These are phyloP conservation scores for Psidium guajava DNA, from an alignment of 345 rosid genomes.

Conservation along the genomic window DNA sequence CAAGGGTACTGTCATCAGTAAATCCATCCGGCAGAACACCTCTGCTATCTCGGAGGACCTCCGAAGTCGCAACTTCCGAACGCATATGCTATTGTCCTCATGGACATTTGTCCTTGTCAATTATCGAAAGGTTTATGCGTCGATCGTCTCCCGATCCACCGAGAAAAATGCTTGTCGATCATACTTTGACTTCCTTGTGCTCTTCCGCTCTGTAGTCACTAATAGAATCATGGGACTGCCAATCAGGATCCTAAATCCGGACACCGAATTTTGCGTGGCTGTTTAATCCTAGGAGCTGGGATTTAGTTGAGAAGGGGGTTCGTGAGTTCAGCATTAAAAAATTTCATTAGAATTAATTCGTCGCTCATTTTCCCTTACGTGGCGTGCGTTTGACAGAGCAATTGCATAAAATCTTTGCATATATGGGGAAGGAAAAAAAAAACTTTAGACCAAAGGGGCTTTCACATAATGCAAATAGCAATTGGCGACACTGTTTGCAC, in stretches of 20 bases:
- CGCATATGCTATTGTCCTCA: no score
- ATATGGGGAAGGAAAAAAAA: neutral
- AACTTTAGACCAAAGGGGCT: no score
- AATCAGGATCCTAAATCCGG: no score
- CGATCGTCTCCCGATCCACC: neutral
- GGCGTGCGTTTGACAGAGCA: neutral
- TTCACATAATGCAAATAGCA: neutral
- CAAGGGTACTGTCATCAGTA: neutral
- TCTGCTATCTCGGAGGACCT: accelerated
- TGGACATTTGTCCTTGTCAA: neutral
- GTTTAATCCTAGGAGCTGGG: neutral
- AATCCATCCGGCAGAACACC: neutral
- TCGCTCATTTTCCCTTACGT: no score
- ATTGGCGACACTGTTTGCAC: neutral
- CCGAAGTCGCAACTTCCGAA: neutral
- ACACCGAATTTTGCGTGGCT: neutral
- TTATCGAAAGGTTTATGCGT: neutral
- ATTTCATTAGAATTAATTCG: neutral
- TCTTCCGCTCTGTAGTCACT: neutral
- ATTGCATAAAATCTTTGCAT: neutral
- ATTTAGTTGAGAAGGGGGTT: neutral
- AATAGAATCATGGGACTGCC: neutral
- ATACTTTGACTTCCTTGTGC: neutral
- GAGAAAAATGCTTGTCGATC: neutral
- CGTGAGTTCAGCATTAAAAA: neutral